Evolutionary conservation across 768 basidiomycete species (phyloP).

Genomic region (Kwoniella europaea): DNA sequence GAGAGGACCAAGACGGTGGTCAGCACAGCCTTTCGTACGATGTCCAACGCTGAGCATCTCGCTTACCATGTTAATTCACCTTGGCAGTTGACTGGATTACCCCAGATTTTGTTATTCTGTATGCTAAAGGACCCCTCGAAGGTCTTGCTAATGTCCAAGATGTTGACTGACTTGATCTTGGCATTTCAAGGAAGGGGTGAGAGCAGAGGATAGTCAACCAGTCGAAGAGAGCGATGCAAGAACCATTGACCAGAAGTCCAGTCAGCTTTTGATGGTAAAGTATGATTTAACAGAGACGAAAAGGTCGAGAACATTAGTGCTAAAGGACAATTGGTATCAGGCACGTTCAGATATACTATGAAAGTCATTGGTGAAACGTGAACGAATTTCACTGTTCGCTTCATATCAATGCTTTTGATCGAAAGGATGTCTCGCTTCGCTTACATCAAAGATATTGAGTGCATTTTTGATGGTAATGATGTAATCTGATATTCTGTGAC

Average conservation of each 20-base stretch:
- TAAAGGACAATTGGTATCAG: neutral
- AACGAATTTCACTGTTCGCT: neutral
- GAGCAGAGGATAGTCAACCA: too few relatives aligned
- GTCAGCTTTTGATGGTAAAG: neutral
- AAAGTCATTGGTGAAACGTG: neutral
- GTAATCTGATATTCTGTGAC: neutral
- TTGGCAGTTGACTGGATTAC: conserved; percentile 1
- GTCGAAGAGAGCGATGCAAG: neutral
- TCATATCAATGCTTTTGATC: neutral
- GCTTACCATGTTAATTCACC: neutral
- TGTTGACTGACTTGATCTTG: neutral
- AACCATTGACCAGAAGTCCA: neutral
- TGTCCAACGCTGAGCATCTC: neutral
- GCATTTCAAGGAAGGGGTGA: neutral
- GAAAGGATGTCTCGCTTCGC: neutral
- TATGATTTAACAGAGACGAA: neutral
- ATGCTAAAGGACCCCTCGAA: neutral
- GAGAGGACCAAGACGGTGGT: neutral
- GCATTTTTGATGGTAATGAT: neutral
- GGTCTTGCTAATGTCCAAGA: neutral
- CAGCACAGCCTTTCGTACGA: conserved; percentile 10
- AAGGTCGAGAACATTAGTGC: neutral
- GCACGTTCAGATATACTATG: neutral
- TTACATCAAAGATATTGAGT: neutral
- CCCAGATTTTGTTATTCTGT: neutral